Conservation (phyloP, 1,284 basidiomycete genomes). For the Heterobasidion parviporum region DNA sequence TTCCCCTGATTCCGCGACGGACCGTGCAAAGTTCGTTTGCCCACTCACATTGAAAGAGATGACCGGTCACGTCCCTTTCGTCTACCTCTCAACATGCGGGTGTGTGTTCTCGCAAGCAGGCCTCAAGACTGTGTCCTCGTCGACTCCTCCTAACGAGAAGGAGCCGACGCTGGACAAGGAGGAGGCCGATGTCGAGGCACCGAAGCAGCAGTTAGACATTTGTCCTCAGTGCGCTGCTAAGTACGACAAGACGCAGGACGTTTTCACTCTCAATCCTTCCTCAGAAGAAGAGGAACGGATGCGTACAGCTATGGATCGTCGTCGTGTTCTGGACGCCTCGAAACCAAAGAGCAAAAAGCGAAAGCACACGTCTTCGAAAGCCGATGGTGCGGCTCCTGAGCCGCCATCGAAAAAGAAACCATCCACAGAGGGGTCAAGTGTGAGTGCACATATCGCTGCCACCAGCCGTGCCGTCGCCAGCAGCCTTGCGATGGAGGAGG, state of each 20-base stretch:
- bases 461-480: constrained; percentile 54
- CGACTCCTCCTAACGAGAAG: constrained; percentile 23
- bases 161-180: constrained; percentile 16
- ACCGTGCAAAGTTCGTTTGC: constrained; percentile 72
- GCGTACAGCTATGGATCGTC: constrained; percentile 42
- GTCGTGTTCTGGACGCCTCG: constrained; percentile 42
- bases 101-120: constrained; percentile 80
- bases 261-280: constrained; percentile 56
- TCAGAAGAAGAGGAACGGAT: constrained; percentile 51
- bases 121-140: constrained; percentile 43
- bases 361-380: constrained; percentile 28
- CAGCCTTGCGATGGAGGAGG: constrained; percentile 63
- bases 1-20: constrained; percentile 31
- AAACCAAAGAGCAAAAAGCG: constrained; percentile 64
- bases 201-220: constrained; percentile 36
- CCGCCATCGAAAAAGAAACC: constrained; percentile 36
- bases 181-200: constrained; percentile 7
- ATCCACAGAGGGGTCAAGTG: constrained; percentile 22
- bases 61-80: constrained; percentile 84
- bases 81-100: constrained; percentile 82
- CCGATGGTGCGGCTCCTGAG: constrained; percentile 15
- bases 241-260: constrained; percentile 45
- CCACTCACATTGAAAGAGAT: constrained; percentile 89
- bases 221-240: constrained; percentile 73
- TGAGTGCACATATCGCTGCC: constrained; percentile 47